Conservation (phyloP, 169 alveolate genomes). For the Eimeria necatrix region DNA sequence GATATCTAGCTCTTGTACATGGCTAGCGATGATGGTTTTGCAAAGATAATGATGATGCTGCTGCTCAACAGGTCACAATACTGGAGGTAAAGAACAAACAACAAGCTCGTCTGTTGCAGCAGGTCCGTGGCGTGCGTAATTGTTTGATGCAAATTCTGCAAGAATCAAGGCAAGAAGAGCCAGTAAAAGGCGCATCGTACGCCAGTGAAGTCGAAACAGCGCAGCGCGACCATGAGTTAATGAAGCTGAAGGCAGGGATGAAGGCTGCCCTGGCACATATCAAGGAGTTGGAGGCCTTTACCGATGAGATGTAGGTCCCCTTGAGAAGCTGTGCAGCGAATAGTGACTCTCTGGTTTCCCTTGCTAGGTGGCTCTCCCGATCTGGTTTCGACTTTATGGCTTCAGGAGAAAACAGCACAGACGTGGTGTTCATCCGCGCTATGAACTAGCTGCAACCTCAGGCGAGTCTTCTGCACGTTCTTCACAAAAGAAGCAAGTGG, state of each 20-base stretch:
- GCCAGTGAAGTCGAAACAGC: not conserved
- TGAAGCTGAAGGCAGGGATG: constrained; percentile 57
- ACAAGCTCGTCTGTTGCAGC: constrained; percentile 68
- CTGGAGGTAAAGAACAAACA: constrained; percentile 78
- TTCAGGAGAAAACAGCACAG: constrained; percentile 65
- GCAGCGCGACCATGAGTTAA: constrained; percentile 31
- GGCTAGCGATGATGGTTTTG: too few species aligned
- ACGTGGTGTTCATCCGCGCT: constrained; percentile 65
- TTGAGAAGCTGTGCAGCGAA: not conserved
- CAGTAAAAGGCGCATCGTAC: not conserved
- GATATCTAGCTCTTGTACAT: too few species aligned
- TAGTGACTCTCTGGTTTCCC: not conserved
- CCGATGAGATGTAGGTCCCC: constrained; percentile 66
- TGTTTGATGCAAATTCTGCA: constrained; percentile 65
- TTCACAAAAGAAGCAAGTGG: not conserved
- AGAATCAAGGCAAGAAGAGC: constrained; percentile 37
- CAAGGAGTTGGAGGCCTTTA: constrained; percentile 57
- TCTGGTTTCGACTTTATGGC: not conserved
- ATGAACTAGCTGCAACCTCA: constrained; percentile 41
- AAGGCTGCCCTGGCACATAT: constrained; percentile 75
- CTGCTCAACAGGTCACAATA: constrained; percentile 49
- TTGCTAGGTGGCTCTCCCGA: not conserved
- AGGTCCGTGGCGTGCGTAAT: constrained; percentile 77
- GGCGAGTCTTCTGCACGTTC: constrained; percentile 44
- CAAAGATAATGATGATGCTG: not conserved